These are phyloP conservation scores for Pythium dissotocum DNA, from an alignment of 352 stramenopile species.

Conservation along the genomic window DNA sequence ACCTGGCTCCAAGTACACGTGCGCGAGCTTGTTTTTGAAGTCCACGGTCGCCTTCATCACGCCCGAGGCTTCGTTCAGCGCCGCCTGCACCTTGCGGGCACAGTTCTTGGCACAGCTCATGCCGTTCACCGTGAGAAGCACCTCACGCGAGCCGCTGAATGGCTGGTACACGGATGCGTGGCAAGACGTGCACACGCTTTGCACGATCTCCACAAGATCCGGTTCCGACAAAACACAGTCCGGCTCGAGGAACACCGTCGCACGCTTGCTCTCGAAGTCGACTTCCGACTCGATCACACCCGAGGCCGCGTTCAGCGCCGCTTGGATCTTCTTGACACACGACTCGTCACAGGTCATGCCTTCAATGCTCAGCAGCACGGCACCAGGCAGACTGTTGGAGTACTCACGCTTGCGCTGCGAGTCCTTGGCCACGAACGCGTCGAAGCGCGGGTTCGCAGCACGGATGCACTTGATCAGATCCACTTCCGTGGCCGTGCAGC, in stretches of 20 bases:
- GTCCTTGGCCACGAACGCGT: constrained; percentile 70
- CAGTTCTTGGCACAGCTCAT: constrained; percentile 85
- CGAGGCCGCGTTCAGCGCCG: constrained; percentile 43
- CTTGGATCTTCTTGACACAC: constrained; percentile 61
- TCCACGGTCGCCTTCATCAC: constrained; percentile 84
- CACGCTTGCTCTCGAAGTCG: constrained; percentile 68
- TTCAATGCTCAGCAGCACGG: constrained; percentile 70
- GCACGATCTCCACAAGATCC: constrained; percentile 67
- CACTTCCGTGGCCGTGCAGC: constrained; percentile 78
- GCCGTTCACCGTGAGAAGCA: constrained; percentile 68
- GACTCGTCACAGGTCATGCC: constrained; percentile 78
- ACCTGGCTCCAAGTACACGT: constrained; percentile 70
- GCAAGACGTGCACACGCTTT: constrained; percentile 47
- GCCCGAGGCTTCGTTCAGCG: constrained; percentile 54
- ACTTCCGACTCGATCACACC: constrained; percentile 72
- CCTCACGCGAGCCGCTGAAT: constrained; percentile 72
- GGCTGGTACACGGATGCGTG: constrained; percentile 63
- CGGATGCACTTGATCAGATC: constrained; percentile 87
- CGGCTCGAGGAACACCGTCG: constrained; percentile 65
- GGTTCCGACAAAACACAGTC: constrained; percentile 62
- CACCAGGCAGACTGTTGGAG: constrained; percentile 53
- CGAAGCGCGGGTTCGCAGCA: constrained; percentile 70
- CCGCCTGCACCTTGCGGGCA: constrained; percentile 67
- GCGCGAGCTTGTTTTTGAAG: constrained; percentile 72
- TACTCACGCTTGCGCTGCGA: constrained; percentile 24